phyloP scores from a whole-genome alignment of 345 rosid genomes.

The Populus pruinosa region DNA sequence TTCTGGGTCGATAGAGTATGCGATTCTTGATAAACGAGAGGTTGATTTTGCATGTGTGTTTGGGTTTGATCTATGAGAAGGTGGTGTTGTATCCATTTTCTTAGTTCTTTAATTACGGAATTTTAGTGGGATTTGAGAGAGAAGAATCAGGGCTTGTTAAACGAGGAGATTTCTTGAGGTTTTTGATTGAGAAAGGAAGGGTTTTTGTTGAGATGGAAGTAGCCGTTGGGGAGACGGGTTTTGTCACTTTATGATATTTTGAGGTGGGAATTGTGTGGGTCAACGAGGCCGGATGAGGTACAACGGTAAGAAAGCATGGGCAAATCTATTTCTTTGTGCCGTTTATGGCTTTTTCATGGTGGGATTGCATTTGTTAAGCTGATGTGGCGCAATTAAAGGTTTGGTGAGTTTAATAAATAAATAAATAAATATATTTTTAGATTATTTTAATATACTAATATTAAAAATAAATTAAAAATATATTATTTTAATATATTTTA shows the following conservation, averaged over 20 bases:
- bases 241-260: not conserved
- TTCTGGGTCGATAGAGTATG: conserved; percentile 22
- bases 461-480: too few species aligned
- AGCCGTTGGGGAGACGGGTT: conserved; percentile 42
- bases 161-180: not conserved
- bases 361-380: not conserved
- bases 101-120: conserved; percentile 1
- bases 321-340: not conserved
- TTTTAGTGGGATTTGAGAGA: not conserved
- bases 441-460: too few species aligned
- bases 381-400: too few species aligned
- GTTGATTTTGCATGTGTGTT: conserved; percentile 49
- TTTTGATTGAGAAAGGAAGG: not conserved
- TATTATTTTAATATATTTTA: rapidly evolving
- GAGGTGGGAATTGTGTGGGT: conserved; percentile 2
- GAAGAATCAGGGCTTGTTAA: not conserved
- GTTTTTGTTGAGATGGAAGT: not conserved
- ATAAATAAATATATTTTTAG: too few species aligned
- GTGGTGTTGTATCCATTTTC: conserved; percentile 53
- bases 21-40: conserved; percentile 57
- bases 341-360: not conserved
- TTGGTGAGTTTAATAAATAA: too few species aligned
- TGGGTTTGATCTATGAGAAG: conserved; percentile 43
- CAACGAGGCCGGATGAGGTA: conserved; percentile 9
- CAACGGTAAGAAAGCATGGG: conserved; percentile 36